Percentiles rank a stretch among this genome's conserved stretches.
phyloP scores from a whole-genome alignment of 2,329 filamentous ascomycete species.

The Trichocomaceae sp. region DNA sequence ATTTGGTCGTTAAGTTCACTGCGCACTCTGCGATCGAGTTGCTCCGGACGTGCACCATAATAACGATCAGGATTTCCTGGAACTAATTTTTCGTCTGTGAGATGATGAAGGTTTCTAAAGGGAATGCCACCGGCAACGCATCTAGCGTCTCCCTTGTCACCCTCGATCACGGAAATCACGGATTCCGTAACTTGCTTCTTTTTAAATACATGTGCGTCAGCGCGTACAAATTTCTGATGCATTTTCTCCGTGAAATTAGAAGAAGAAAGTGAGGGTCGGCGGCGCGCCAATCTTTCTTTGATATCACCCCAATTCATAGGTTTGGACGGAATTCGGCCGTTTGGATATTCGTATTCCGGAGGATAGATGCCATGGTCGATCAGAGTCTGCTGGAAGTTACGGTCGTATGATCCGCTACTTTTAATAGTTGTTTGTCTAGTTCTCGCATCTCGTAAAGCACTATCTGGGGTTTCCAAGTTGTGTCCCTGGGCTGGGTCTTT shows the following conservation, averaged over 20 bases:
- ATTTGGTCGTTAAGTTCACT: background rate
- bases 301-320: background rate
- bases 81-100: slow-evolving; percentile 27
- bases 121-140: background rate
- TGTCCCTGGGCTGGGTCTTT: too few relatives aligned
- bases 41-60: too few relatives aligned
- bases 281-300: too few relatives aligned
- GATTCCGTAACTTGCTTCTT: too few relatives aligned
- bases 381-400: slow-evolving; percentile 1
- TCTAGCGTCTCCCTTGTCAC: too few relatives aligned
- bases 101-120: slow-evolving; percentile 32
- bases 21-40: background rate
- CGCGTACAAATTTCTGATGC: too few relatives aligned
- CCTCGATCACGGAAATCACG: too few relatives aligned
- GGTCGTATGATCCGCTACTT: background rate
- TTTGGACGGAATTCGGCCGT: background rate
- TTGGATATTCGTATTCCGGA: background rate
- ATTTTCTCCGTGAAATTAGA: too few relatives aligned
- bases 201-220: too few relatives aligned
- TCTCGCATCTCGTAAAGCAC: background rate
- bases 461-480: background rate
- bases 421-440: background rate
- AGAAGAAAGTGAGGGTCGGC: too few relatives aligned
- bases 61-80: slow-evolving; percentile 27
- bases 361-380: background rate